Percentiles rank a stretch among this genome's conserved stretches.
Conservation (phyloP, 1,139 yeast species). For the Sugiyamaella pinicola region DNA sequence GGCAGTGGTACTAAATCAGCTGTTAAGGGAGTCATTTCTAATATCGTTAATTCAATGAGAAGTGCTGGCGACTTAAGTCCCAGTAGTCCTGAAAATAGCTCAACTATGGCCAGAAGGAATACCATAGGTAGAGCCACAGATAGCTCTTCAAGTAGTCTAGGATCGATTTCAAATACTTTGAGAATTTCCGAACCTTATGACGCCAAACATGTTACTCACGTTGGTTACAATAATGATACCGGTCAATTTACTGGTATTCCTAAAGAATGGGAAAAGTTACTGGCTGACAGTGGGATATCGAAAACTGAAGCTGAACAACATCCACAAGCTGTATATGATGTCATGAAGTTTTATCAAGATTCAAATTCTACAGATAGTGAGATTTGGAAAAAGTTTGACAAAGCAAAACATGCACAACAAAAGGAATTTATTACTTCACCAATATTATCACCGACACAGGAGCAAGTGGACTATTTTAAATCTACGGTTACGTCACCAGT, state of each 20-base stretch:
- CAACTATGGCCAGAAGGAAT: conserved; percentile 12
- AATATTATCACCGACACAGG: conserved; percentile 13
- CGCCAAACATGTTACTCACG: conserved; percentile 90
- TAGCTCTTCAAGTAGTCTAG: conserved; percentile 26
- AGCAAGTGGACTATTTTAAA: conserved; percentile 10
- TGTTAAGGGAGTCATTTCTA: conserved; percentile 54
- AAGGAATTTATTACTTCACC: conserved; percentile 14
- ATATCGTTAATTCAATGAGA: conserved; percentile 52
- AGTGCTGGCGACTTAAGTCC: conserved; percentile 21
- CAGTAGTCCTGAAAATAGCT: conserved; percentile 20
- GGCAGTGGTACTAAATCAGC: conserved; percentile 41
- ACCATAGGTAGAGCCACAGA: conserved; percentile 19
- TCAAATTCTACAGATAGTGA: conserved; percentile 61
- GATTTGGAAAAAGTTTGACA: conserved; percentile 74
- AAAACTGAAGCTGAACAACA: conserved; percentile 83
- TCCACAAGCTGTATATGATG: conserved; percentile 93
- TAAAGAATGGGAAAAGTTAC: conserved; percentile 82
- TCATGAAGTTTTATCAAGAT: conserved; percentile 84
- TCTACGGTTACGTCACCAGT: not conserved
- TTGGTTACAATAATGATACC: conserved; percentile 79
- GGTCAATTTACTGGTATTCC: conserved; percentile 92
- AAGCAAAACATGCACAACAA: conserved; percentile 33
- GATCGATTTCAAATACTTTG: conserved; percentile 47
- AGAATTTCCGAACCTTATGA: conserved; percentile 88
- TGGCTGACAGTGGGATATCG: conserved; percentile 85